Conservation (phyloP, 2,329 filamentous ascomycete genomes). For the Zasmidium cellare region DNA sequence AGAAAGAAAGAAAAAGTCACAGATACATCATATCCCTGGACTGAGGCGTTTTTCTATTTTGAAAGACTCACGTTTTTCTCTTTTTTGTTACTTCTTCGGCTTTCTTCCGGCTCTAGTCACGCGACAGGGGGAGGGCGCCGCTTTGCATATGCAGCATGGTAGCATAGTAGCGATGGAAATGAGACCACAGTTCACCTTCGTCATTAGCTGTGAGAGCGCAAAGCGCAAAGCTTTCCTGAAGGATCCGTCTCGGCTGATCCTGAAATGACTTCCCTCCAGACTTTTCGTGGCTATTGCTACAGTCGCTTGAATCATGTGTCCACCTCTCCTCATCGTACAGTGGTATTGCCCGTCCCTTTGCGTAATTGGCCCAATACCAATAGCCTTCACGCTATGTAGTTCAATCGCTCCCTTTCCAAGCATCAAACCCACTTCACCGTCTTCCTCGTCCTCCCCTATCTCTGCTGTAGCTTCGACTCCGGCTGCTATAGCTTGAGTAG, state of each 20-base stretch:
- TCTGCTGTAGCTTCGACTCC: constrained; percentile 26
- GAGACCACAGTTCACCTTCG: background rate
- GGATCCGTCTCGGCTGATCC: background rate
- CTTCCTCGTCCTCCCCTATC: constrained; percentile 27
- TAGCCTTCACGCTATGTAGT: no score
- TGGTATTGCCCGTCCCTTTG: background rate
- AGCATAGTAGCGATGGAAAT: constrained; percentile 11
- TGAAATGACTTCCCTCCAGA: background rate
- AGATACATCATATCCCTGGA: background rate
- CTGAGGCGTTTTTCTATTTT: background rate
- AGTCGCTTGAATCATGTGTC: background rate
- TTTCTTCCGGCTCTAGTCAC: constrained; percentile 5
- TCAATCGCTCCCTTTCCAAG: background rate
- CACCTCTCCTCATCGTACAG: background rate
- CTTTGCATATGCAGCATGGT: constrained; percentile 12
- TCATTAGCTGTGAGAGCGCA: background rate
- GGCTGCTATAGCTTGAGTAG: constrained; percentile 21
- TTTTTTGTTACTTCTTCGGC: constrained; percentile 6
- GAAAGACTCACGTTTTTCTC: background rate
- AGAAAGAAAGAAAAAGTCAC: background rate
- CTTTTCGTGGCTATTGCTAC: background rate
- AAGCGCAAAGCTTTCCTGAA: background rate
- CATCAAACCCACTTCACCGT: constrained; percentile 14
- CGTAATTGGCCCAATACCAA: no score
- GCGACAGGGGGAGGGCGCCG: constrained; percentile 1